Conservation (phyloP, 2,329 filamentous ascomycete species). For the Aureobasidium sp. region DNA sequence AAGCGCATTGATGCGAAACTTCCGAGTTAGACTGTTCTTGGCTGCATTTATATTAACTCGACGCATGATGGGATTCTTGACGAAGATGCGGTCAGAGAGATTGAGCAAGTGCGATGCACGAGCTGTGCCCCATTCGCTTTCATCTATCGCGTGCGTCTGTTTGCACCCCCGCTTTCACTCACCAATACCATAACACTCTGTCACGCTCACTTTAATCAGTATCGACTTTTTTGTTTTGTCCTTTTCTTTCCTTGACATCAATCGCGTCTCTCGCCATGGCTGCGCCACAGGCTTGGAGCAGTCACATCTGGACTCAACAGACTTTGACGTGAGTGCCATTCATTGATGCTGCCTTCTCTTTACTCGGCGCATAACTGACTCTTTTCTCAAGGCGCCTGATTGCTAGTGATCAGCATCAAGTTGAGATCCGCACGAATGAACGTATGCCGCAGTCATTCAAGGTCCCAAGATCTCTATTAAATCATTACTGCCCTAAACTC, state of each 20-base stretch:
- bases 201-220: neutral
- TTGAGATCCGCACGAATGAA: neutral
- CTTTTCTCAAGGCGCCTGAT: neutral
- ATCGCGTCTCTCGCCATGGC: neutral
- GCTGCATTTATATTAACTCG: neutral
- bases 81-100: neutral
- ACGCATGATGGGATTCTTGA: neutral
- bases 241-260: neutral
- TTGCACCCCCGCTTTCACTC: neutral
- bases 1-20: no score
- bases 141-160: neutral
- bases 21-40: no score
- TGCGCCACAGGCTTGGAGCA: neutral
- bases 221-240: neutral
- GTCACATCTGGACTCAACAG: neutral
- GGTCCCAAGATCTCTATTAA: neutral
- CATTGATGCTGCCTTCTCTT: no score
- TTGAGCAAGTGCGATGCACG: neutral
- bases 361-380: neutral
- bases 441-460: neutral
- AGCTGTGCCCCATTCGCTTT: neutral
- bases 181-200: neutral
- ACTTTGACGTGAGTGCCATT: neutral
- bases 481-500: neutral
- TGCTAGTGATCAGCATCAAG: neutral